Percentiles rank a stretch among this genome's conserved stretches.
Conservation (phyloP, 331 rosid genomes). For the Quercus phellos region DNA sequence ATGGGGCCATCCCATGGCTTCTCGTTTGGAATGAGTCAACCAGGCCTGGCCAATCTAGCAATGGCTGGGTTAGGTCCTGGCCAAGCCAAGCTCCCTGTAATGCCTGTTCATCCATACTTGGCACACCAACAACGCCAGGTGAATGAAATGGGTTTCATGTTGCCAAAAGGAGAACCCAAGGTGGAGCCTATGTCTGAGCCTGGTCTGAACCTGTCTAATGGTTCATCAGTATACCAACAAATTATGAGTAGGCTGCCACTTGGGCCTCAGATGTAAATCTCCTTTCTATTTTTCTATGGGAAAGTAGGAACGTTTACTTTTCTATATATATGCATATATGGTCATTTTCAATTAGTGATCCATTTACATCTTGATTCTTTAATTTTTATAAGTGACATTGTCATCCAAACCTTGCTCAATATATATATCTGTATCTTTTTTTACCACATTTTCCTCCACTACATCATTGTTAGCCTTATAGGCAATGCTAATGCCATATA, state of each 20-base stretch:
- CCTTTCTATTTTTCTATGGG: slow-evolving; percentile 31
- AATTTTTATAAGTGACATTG: background rate
- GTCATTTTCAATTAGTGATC: slow-evolving; percentile 9
- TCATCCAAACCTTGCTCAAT: background rate
- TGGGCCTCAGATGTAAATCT: slow-evolving; percentile 72
- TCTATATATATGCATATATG: slow-evolving; percentile 20
- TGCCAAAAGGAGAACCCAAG: slow-evolving; percentile 87
- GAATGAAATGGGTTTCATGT: slow-evolving; percentile 59
- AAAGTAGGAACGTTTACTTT: slow-evolving; percentile 23
- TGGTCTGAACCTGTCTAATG: slow-evolving; percentile 55
- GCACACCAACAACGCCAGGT: slow-evolving; percentile 49
- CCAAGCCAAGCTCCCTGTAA: slow-evolving; percentile 54
- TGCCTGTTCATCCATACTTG: slow-evolving; percentile 64
- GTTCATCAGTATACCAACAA: slow-evolving; percentile 66
- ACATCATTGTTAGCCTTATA: too few species aligned
- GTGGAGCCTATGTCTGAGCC: slow-evolving; percentile 55
- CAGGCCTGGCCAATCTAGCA: slow-evolving; percentile 49
- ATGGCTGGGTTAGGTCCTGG: slow-evolving; percentile 59
- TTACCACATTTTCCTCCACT: background rate
- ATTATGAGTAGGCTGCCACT: slow-evolving; percentile 85
- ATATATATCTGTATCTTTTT: background rate
- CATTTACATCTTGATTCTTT: background rate
- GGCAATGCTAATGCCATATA: background rate
- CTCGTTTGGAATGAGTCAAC: slow-evolving; percentile 73
- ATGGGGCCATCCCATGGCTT: slow-evolving; percentile 60